Conservation (phyloP, 2,329 filamentous ascomycete species). For the Hypomyces perniciosus region DNA sequence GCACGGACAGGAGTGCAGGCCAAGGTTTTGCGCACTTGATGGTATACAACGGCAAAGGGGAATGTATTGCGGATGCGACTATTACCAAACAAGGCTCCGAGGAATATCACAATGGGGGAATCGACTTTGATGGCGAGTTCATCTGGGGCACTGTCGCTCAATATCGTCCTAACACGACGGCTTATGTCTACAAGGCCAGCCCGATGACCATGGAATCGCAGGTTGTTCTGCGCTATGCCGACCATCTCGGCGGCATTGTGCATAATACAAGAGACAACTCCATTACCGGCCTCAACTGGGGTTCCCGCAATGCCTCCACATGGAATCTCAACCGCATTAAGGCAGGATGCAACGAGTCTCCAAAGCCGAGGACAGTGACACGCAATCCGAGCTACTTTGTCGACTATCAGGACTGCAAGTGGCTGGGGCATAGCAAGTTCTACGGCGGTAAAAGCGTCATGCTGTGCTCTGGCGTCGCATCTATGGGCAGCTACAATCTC, state of each 20-base stretch:
- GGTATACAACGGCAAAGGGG: constrained; percentile 37
- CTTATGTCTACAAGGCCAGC: constrained; percentile 34
- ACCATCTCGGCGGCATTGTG: constrained; percentile 43
- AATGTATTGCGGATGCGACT: constrained; percentile 37
- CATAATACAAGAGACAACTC: constrained; percentile 31
- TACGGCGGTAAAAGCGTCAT: constrained; percentile 36
- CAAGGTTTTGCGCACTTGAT: constrained; percentile 40
- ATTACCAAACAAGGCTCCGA: constrained; percentile 31
- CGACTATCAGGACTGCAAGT: constrained; percentile 49
- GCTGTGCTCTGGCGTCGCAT: constrained; percentile 42
- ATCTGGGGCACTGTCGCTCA: constrained; percentile 43
- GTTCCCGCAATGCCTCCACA: constrained; percentile 34
- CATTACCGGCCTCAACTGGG: constrained; percentile 41
- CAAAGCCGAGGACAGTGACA: constrained; percentile 15
- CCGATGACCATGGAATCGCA: constrained; percentile 31
- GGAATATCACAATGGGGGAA: constrained; percentile 42
- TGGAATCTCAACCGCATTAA: constrained; percentile 24
- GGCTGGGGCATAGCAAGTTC: constrained; percentile 34
- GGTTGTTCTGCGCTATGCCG: constrained; percentile 29
- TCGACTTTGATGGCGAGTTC: constrained; percentile 42
- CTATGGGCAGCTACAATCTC: constrained; percentile 28
- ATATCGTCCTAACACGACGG: constrained; percentile 42
- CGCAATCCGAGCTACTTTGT: constrained; percentile 39
- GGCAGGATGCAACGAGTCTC: constrained; percentile 16
- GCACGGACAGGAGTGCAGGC: constrained; percentile 42